A percentile compares a stretch with the other conserved stretches of the same genome.
These are phyloP conservation scores for Thuja plicata DNA, from an alignment of 83 land plant species.

Conservation along the genomic window DNA sequence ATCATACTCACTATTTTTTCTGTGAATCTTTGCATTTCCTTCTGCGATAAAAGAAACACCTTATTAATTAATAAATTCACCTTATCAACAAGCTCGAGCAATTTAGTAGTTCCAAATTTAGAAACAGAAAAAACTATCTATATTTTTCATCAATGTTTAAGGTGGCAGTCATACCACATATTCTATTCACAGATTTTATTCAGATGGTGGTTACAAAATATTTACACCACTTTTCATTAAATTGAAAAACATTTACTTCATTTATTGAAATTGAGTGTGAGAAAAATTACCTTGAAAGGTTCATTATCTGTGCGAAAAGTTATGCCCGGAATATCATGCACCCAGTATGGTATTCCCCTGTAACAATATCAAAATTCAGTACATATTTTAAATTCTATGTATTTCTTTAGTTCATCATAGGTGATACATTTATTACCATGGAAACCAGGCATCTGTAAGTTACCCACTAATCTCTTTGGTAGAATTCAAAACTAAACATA, in stretches of 20 bases:
- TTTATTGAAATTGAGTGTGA: neutral
- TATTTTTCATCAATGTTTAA: neutral
- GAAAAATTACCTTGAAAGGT: slow-evolving; percentile 44
- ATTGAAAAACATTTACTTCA: neutral
- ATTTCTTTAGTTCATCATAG: too few relatives aligned
- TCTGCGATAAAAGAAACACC: slow-evolving; percentile 22
- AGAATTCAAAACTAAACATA: too few relatives aligned
- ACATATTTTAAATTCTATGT: neutral
- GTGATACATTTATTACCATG: too few relatives aligned
- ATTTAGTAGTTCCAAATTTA: too few relatives aligned
- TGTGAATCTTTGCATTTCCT: slow-evolving; percentile 73
- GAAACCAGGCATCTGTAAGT: too few relatives aligned
- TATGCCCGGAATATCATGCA: slow-evolving; percentile 42
- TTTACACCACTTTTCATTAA: too few relatives aligned
- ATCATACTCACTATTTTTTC: slow-evolving; percentile 71
- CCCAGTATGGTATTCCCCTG: slow-evolving; percentile 75
- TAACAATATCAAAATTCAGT: neutral
- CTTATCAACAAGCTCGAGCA: neutral
- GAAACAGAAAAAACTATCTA: too few relatives aligned
- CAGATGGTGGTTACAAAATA: neutral
- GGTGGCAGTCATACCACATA: neutral
- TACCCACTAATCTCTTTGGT: too few relatives aligned
- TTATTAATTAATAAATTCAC: neutral
- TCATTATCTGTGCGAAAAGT: slow-evolving; percentile 48
- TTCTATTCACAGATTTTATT: neutral